Conservation (phyloP, 2,329 filamentous ascomycete genomes). For the Emmonsia crescens region DNA sequence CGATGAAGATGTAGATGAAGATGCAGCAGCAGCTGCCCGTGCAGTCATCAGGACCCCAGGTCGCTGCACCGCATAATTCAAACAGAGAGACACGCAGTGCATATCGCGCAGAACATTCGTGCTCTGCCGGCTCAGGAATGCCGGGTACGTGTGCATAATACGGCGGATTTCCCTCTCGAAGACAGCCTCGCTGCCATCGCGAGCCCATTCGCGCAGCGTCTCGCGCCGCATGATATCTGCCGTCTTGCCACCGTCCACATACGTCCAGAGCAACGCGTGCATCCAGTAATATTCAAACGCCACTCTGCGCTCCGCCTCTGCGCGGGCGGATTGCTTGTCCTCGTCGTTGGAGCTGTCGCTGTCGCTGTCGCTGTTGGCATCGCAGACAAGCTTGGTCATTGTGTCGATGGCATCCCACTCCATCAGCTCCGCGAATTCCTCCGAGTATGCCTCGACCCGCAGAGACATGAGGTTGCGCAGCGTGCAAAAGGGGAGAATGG, state of each 20-base stretch:
- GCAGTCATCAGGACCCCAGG: background rate
- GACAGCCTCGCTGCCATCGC: background rate
- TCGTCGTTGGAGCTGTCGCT: background rate
- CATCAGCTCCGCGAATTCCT: background rate
- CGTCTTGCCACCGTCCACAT: background rate
- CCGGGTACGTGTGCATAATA: background rate
- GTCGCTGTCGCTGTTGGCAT: background rate
- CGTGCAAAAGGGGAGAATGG: background rate
- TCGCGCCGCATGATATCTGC: background rate
- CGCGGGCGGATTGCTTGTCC: background rate
- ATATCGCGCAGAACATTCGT: background rate
- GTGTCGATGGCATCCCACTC: background rate
- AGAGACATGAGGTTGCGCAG: background rate
- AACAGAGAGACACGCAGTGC: background rate
- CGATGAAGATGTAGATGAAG: background rate
- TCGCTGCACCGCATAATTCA: background rate
- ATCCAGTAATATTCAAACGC: background rate
- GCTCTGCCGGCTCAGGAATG: background rate
- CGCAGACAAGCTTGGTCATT: background rate
- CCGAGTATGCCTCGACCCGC: background rate
- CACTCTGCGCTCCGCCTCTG: background rate
- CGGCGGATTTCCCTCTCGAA: background rate
- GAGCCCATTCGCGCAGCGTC: background rate
- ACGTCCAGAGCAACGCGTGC: background rate
- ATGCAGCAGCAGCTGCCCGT: background rate